A percentile compares a stretch with the other conserved stretches of the same genome.
Conservation (phyloP, 1,139 yeast species). For the Debaryomycetaceae sp. region DNA sequence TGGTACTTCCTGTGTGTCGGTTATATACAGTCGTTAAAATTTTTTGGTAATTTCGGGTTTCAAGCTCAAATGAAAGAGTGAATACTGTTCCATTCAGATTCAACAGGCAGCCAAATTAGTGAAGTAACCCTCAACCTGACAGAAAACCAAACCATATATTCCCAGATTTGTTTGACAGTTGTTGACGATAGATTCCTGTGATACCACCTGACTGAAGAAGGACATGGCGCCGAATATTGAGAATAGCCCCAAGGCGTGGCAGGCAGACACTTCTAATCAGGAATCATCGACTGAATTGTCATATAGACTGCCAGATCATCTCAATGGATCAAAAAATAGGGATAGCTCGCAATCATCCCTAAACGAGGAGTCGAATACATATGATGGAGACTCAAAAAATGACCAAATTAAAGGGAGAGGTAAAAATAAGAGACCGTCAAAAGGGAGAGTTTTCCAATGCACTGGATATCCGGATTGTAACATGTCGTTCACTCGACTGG, state of each 20-base stretch:
- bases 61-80: not conserved
- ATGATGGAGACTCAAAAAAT: not conserved
- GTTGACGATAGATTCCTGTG: not conserved
- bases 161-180: not conserved
- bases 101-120: not conserved
- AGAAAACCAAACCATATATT: not conserved
- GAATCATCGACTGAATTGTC: not conserved
- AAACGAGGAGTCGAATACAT: not conserved
- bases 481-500: slow-evolving; percentile 86
- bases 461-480: slow-evolving; percentile 82
- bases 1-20: not conserved
- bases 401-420: slow-evolving; percentile 5
- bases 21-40: not conserved
- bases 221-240: not conserved
- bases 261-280: not conserved
- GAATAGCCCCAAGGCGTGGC: not conserved
- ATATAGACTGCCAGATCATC: not conserved
- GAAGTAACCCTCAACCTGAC: not conserved
- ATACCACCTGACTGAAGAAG: not conserved
- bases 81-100: not conserved
- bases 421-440: slow-evolving; percentile 38
- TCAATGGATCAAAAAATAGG: not conserved
- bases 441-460: slow-evolving; percentile 76
- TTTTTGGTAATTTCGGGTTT: not conserved
- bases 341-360: not conserved